Base-by-base conservation (phyloP, 192 early-diverging fungal species). In the Coemansia aciculifera region DNA sequence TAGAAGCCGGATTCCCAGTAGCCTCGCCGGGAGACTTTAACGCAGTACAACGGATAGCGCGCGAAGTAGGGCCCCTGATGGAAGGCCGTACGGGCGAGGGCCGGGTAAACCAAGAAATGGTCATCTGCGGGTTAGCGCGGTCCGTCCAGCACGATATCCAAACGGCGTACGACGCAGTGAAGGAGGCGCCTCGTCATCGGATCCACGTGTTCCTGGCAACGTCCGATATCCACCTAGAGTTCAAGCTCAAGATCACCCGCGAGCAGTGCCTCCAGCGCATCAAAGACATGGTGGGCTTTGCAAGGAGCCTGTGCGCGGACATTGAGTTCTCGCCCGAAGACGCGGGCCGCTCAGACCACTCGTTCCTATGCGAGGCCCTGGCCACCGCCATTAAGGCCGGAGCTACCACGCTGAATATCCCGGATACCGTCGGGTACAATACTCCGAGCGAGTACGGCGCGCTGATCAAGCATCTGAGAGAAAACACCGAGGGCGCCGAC, bases 351-450 rank as follows among this genome's bases (percentile, higher is more conserved):
- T 90, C 88, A 59, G 95, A 98, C 72, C 86, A 75, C n/a, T 92
- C 89, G 27, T 98, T 98, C 69, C 74, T 98, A 74, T 92, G 90
- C 79, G 67, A 87, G 67, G 91, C 97, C 12, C 80, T 98, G 23
- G 86, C 82, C 4, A 87, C 86, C 39, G 94, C 96, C 37, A 92
- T 95, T 64, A 85, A 86, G 66, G 95, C 95, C 11, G 97, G 96
- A 39, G 96, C 95, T 13, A 94, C 92, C 1, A 98, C 95, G 6
- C 78, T 98, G 57, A 98, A 98, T 77, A 96, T 98, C 63, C 95
- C 96, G n/a, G 96, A 98, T 72, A 98, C 97, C 0, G 97, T 98
- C 27, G 97, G 97, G 0, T 97, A 97, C 85, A 95, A 92, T 73
- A 92, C 86, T 21, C 97, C 97, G 7, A 85, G 89, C 49, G 91